Evolutionary conservation across 768 basidiomycete genomes (phyloP), one percentile per base, ranked within the genome.

Genomic region (Chalciporus chontae): DNA sequence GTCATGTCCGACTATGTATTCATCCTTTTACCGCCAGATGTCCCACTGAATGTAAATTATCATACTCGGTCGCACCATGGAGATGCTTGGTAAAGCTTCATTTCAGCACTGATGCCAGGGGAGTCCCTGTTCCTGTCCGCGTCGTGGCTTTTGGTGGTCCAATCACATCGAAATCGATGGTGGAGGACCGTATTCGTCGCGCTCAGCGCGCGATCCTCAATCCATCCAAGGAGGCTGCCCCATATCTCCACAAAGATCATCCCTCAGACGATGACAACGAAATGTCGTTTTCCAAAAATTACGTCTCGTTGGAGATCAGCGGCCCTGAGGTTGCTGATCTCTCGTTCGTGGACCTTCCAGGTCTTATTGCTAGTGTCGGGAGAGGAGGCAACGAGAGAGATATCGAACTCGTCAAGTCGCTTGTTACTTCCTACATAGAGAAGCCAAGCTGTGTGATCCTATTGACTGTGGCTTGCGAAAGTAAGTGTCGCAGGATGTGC

Each of bases 371-470:
- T 0, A 81, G 75, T 21, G 77, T 80, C 3, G 72, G 78, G 3
- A 61, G 53, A 47, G 70, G 67, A 47, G 77, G 83, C 1, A 76
- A 79, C 41, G 67, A 67, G 4, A 64, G 70, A 13, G 85, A 90
- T 49, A 83, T 87, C 31, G 72, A 73, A 3, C 75, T 87, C 3
- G 81, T 90, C 23, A 73, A 80, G 50, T 70, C 69, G 2, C 67
- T 90, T 0, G 82, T 84, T 0, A 67, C 71, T 0, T 68, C 77
- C 0, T 87, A 87, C 53, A 87, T 90, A 42, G 67, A 71, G 47
- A 81, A 77, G 50, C 77, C 79, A 0, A 87, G 84, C 46, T 87
- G 87, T 34, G 78, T 90, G 0, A 82, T 89, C 15, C 64, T 90
- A 0, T 61, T 87, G 23, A 83, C 86, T 0, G 81, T 89, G 0